A percentile compares a stretch with the other conserved stretches of the same genome.
Conservation (phyloP, 768 basidiomycete genomes). For the Stropharia rugosoannulata region DNA sequence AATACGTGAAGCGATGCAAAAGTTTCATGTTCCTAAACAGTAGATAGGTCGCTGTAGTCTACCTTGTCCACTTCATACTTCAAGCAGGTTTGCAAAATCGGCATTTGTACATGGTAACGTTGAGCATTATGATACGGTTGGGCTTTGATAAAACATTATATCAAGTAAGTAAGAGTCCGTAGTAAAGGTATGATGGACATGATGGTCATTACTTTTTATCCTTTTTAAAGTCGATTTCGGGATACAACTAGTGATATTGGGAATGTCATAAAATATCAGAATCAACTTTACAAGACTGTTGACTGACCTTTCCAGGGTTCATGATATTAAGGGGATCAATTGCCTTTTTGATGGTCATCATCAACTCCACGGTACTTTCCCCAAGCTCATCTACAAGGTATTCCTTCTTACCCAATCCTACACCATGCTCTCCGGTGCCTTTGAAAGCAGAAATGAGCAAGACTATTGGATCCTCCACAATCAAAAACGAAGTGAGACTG, state of each 20-base stretch:
- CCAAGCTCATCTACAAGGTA: constrained; percentile 87
- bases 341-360: constrained; percentile 81
- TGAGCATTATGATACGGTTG: too few relatives aligned
- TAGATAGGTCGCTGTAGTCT: constrained; percentile 56
- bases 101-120: too few relatives aligned
- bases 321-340: constrained; percentile 80
- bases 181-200: background rate
- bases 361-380: constrained; percentile 74
- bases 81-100: background rate
- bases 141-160: too few relatives aligned
- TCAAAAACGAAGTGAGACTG: constrained; percentile 20
- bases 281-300: background rate
- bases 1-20: constrained; percentile 73
- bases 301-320: constrained; percentile 77
- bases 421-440: constrained; percentile 88
- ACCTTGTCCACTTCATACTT: background rate
- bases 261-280: constrained; percentile 5
- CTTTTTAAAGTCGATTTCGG: constrained; percentile 18
- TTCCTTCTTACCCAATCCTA: constrained; percentile 83
- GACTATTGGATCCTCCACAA: background rate
- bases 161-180: too few relatives aligned
- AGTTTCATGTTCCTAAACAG: constrained; percentile 48
- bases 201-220: background rate
- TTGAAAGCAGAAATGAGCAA: background rate
- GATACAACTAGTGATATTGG: constrained; percentile 28